These are phyloP conservation scores for Candida broadrunensis DNA, from an alignment of 805 yeast genomes.

Conservation along the genomic window DNA sequence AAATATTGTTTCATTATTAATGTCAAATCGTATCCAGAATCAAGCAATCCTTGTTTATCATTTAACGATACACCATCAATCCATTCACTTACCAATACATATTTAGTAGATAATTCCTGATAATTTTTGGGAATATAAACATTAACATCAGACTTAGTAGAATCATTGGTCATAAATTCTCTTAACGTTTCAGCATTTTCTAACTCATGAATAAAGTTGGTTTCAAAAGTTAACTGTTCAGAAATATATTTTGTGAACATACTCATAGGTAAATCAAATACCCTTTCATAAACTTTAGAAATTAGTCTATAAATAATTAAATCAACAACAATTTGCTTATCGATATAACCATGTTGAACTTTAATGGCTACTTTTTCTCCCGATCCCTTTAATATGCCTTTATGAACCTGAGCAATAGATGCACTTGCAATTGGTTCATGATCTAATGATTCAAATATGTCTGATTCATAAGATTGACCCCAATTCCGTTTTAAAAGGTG, in stretches of 20 bases:
- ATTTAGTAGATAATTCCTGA: slow-evolving; percentile 41
- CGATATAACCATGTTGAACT: slow-evolving; percentile 62
- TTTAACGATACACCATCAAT: slow-evolving; percentile 65
- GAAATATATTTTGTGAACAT: slow-evolving; percentile 57
- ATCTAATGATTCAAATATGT: slow-evolving; percentile 44
- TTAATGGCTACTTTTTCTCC: slow-evolving; percentile 62
- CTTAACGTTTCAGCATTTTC: slow-evolving; percentile 46
- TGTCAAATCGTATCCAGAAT: slow-evolving; percentile 34
- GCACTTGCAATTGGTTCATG: slow-evolving; percentile 71
- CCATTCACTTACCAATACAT: slow-evolving; percentile 70
- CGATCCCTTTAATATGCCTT: slow-evolving; percentile 38
- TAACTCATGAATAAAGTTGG: slow-evolving; percentile 57
- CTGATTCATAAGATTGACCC: slow-evolving; percentile 15
- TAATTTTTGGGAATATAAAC: slow-evolving; percentile 58
- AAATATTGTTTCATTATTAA: slow-evolving; percentile 50
- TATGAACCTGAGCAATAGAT: slow-evolving; percentile 69
- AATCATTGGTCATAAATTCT: slow-evolving; percentile 39
- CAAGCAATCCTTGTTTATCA: slow-evolving; percentile 40
- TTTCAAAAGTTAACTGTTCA: slow-evolving; percentile 56
- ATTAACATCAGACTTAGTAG: slow-evolving; percentile 28
- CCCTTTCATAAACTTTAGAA: slow-evolving; percentile 50
- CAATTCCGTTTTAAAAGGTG: slow-evolving; percentile 21
- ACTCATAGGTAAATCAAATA: slow-evolving; percentile 64
- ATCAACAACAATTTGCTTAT: slow-evolving; percentile 60
- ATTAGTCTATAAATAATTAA: slow-evolving; percentile 53